Percentiles rank a stretch among this genome's conserved stretches.
phyloP scores from a whole-genome alignment of 2,329 filamentous ascomycete genomes.

The Sclerotinia nivalis region DNA sequence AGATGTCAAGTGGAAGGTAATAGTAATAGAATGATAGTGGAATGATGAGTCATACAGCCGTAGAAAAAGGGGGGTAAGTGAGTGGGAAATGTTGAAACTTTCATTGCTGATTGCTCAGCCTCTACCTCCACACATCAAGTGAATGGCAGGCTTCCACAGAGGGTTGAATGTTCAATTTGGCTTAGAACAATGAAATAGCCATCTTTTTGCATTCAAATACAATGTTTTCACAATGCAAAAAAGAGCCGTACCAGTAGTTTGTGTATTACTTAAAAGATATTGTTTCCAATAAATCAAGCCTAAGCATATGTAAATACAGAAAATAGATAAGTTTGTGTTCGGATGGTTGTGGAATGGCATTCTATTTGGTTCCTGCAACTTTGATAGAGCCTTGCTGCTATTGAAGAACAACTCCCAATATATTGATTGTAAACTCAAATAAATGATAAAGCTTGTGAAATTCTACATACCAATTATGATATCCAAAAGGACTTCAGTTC shows the following conservation, averaged over 20 bases:
- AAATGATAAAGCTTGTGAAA: neutral
- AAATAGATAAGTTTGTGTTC: neutral
- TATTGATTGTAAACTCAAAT: neutral
- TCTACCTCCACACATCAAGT: neutral
- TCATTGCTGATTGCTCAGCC: neutral
- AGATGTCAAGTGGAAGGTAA: neutral
- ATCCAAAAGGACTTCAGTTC: neutral
- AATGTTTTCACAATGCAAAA: neutral
- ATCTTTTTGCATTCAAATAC: neutral
- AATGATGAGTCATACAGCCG: neutral
- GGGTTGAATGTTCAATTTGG: neutral
- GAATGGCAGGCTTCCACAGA: too few relatives aligned
- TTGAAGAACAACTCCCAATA: neutral
- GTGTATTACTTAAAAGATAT: too few relatives aligned
- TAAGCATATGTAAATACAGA: neutral
- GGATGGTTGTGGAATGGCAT: too few relatives aligned
- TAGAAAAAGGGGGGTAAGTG: too few relatives aligned
- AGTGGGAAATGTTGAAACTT: neutral
- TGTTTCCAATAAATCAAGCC: neutral
- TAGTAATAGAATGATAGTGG: neutral
- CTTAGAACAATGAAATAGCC: neutral
- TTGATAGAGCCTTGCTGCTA: slow-evolving; percentile 12
- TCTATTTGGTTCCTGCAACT: neutral
- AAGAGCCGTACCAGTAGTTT: neutral
- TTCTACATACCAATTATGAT: neutral